A percentile compares a stretch with the other conserved stretches of the same genome.
phyloP scores from a whole-genome alignment of 441 rosid species.

The Geranium incanum region DNA sequence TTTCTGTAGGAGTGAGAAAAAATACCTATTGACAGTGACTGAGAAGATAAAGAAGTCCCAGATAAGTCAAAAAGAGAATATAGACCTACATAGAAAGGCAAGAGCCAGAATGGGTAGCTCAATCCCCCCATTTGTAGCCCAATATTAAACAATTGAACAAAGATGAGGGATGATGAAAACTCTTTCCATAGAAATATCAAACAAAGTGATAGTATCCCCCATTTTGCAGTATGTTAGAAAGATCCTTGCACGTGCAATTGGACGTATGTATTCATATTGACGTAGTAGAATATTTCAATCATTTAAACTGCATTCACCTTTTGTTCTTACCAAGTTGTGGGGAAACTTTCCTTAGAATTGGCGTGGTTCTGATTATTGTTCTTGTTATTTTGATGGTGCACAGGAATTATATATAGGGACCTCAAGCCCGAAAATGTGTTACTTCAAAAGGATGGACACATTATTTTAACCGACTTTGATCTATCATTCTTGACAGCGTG shows the following conservation, averaged over 20 bases:
- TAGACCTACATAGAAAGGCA: neutral
- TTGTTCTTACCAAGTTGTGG: neutral
- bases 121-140: neutral
- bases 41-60: neutral
- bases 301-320: neutral
- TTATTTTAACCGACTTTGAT: slow-evolving; percentile 82
- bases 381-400: neutral
- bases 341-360: slow-evolving; percentile 1
- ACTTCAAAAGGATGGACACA: slow-evolving; percentile 76
- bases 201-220: neutral
- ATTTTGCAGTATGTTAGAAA: neutral
- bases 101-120: neutral
- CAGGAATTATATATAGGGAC: slow-evolving; percentile 87
- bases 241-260: neutral
- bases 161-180: neutral
- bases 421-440: slow-evolving; percentile 91
- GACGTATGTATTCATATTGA: neutral
- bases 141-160: neutral
- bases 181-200: neutral
- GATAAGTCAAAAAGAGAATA: neutral
- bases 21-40: neutral
- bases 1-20: neutral
- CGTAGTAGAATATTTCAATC: neutral
- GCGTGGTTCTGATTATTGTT: neutral
- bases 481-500: slow-evolving; percentile 74